Evolutionary conservation across 306 rosid genomes (phyloP).

Genomic region (Prunus salicina): DNA sequence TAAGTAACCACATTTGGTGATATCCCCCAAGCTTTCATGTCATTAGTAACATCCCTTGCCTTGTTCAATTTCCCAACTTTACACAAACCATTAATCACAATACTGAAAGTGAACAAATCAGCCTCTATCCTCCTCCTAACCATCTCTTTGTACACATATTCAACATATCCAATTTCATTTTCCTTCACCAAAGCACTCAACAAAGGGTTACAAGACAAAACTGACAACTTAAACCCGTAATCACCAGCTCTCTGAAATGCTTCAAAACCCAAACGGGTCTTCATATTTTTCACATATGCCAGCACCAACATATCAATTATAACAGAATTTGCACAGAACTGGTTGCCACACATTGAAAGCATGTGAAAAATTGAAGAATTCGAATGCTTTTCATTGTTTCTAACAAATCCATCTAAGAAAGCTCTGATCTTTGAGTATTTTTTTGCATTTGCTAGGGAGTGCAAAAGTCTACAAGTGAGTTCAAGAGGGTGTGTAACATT

Average conservation of each 20-base stretch:
- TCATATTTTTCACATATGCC: conserved; percentile 56
- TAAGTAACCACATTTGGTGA: conserved; percentile 64
- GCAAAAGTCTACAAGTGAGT: conserved; percentile 48
- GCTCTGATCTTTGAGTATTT: conserved; percentile 62
- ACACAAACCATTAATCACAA: conserved; percentile 70
- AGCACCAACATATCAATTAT: conserved; percentile 68
- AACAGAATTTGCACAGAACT: conserved; percentile 37
- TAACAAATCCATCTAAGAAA: conserved; percentile 53
- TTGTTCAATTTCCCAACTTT: conserved; percentile 81
- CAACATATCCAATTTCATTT: conserved; percentile 49
- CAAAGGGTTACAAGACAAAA: conserved; percentile 65
- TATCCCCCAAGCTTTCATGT: conserved; percentile 77
- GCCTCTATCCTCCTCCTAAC: conserved; percentile 58
- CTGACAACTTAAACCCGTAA: conserved; percentile 65
- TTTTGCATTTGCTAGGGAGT: conserved; percentile 47
- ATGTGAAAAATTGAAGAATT: conserved; percentile 63
- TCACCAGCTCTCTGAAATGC: conserved; percentile 72
- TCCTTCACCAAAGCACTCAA: conserved; percentile 64
- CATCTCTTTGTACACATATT: conserved; percentile 68
- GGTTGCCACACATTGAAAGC: conserved; percentile 34
- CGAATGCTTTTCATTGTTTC: conserved; percentile 37
- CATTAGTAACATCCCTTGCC: conserved; percentile 66
- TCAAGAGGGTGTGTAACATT: conserved; percentile 44
- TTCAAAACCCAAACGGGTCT: conserved; percentile 49
- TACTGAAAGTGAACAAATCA: conserved; percentile 43